These are phyloP conservation scores for Ulota crispa DNA, from an alignment of 225 moss, liverwort and hornwort genomes.

Conservation along the genomic window DNA sequence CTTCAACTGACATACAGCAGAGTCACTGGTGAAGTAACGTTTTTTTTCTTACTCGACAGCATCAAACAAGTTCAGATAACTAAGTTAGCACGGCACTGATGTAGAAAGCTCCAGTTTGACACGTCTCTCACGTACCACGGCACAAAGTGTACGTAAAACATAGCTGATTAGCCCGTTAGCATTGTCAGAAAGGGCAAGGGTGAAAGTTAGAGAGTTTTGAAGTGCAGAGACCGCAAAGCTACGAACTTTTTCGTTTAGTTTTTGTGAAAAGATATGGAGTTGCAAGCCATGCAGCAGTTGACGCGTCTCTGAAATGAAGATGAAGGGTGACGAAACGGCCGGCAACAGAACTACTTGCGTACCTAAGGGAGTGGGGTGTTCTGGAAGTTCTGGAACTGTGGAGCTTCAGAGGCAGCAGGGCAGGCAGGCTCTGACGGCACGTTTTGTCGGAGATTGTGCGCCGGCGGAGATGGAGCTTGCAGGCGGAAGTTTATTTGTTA, in stretches of 20 bases:
- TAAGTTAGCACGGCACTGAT: background rate
- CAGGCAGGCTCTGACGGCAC: background rate
- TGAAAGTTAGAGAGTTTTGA: no score
- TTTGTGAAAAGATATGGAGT: background rate
- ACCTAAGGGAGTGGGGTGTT: background rate
- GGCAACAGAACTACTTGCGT: background rate
- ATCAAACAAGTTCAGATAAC: background rate
- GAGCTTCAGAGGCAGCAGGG: background rate
- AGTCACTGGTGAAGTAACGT: no score
- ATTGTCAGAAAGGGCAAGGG: background rate
- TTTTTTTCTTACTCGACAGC: background rate
- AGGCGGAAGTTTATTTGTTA: background rate
- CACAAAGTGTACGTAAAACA: background rate
- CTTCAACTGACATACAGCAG: background rate
- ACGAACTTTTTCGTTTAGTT: background rate
- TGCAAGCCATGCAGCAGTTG: background rate
- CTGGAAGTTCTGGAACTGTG: background rate
- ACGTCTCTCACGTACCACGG: slow-evolving; percentile 16
- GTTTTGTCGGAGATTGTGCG: background rate
- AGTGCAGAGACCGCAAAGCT: no score
- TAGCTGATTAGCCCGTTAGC: background rate
- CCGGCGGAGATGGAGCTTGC: background rate
- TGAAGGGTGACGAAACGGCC: background rate
- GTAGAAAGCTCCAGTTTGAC: slow-evolving; percentile 5
- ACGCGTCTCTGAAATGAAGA: no score